Evolutionary conservation across 345 rosid species (phyloP), one percentile per base, ranked within the genome.

Genomic region (Turnera subulata): DNA sequence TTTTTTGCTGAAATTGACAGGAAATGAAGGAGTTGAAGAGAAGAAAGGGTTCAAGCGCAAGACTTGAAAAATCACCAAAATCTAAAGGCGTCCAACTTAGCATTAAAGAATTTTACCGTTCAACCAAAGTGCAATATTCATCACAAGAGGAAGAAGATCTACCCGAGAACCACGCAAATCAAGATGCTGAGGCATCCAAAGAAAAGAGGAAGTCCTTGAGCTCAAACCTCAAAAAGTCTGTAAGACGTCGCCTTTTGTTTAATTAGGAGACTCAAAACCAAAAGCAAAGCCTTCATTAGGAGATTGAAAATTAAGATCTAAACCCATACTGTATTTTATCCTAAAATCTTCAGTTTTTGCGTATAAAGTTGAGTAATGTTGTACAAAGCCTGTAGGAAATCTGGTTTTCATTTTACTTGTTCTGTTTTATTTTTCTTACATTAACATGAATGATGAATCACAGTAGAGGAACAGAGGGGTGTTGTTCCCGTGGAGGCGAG

Each of bases 91-190:
- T 75, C 33, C 99, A 89, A 43, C 76, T 67, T 25, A 86, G 76
- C 20, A 80, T 93, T 9, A 89, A 84, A 1, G 84, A 84, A 61
- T 89, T 89, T 79, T 93, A 80, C 74, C 83, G 84, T 6, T 80
- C 94, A 33, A 53, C 78, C 55, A 89, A 86, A 75, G 67, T 59
- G 46, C 68, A 69, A 17, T 9, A 23, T 61, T 46, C 66, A 50
- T 44, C 35, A 32, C 68, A 80, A 46, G 56, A 56, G 58, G 82
- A 56, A 52, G 80, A 72, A 50, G 73, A 59, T 45, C 26, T 8
- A 23, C 42, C 68, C 59, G 64, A 59, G 55, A 26, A 40, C 52
- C 49, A 50, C 21, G 22, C 13, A 42, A 53, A 48, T 59, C 59
- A 58, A 40, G 73, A 65, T 23, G 77, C 48, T 13, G 63, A 42